phyloP scores from a whole-genome alignment of 495 filamentous ascomycete species.

The Penicillium alfredii region DNA sequence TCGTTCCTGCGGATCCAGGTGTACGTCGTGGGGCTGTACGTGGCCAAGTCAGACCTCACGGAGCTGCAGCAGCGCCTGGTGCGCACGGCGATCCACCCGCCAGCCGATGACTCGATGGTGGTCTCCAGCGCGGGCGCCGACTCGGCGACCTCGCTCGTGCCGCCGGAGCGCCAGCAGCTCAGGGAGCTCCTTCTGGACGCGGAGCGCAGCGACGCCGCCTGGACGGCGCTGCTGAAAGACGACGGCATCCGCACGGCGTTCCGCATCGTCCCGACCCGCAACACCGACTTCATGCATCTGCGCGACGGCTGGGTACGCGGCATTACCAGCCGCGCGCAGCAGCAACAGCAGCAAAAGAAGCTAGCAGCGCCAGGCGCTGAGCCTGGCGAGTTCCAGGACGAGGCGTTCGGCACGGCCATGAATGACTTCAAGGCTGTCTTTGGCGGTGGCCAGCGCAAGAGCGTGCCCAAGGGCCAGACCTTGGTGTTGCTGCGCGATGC shows the following conservation, averaged over 20 bases:
- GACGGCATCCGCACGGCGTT: constrained; percentile 62
- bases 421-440: constrained; percentile 72
- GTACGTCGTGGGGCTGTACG: constrained; percentile 88
- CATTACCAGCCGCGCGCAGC: constrained; percentile 63
- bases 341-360: too few species aligned
- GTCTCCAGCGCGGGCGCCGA: constrained; percentile 48
- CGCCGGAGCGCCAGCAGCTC: constrained; percentile 67
- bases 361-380: constrained; percentile 6
- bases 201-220: constrained; percentile 58
- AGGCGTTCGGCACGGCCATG: constrained; percentile 64
- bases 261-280: constrained; percentile 74
- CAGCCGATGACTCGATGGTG: constrained; percentile 41
- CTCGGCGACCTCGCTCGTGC: constrained; percentile 73
- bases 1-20: constrained; percentile 88
- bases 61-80: constrained; percentile 52
- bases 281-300: constrained; percentile 88
- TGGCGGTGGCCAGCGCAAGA: constrained; percentile 57
- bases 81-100: constrained; percentile 35
- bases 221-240: constrained; percentile 62
- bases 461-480: constrained; percentile 68
- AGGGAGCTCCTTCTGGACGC: constrained; percentile 62
- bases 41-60: constrained; percentile 69
- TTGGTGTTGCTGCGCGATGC: constrained; percentile 65
- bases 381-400: constrained; percentile 53
- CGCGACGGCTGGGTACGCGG: constrained; percentile 85